Conservation (phyloP, 306 rosid genomes). For the Fagus sylvatica region DNA sequence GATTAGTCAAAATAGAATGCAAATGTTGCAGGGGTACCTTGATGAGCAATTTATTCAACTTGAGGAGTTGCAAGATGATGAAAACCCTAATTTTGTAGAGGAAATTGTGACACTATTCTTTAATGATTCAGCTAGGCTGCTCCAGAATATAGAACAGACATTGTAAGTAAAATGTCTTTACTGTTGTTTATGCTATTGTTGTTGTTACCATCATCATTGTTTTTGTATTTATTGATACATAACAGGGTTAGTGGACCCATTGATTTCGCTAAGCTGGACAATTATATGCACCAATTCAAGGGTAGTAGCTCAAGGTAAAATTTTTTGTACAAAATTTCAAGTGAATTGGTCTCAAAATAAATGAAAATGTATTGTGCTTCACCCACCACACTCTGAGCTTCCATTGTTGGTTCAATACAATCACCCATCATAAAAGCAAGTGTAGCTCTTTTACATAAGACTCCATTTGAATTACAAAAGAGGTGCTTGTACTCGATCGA, state of each 20-base stretch:
- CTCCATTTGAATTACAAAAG: not conserved
- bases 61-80: conserved; percentile 76
- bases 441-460: not conserved
- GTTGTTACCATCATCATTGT: not conserved
- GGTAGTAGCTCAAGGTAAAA: conserved; percentile 78
- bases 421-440: not conserved
- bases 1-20: not conserved
- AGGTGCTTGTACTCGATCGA: not conserved
- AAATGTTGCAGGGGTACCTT: conserved; percentile 53
- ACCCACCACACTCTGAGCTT: no score
- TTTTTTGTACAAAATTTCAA: not conserved
- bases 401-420: no score
- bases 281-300: conserved; percentile 76
- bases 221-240: not conserved
- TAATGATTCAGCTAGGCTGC: conserved; percentile 55
- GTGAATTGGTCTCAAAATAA: not conserved
- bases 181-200: no score
- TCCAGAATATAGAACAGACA: conserved; percentile 60
- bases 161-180: conserved; percentile 39
- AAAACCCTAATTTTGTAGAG: conserved; percentile 77
- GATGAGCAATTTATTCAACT: conserved; percentile 73
- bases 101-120: conserved; percentile 72
- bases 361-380: not conserved
- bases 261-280: conserved; percentile 55
- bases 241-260: conserved; percentile 46